A percentile compares a stretch with the other conserved stretches of the same genome.
Evolutionary conservation across 805 yeast species (phyloP).

Genomic region (Zygotorulaspora danielsina): DNA sequence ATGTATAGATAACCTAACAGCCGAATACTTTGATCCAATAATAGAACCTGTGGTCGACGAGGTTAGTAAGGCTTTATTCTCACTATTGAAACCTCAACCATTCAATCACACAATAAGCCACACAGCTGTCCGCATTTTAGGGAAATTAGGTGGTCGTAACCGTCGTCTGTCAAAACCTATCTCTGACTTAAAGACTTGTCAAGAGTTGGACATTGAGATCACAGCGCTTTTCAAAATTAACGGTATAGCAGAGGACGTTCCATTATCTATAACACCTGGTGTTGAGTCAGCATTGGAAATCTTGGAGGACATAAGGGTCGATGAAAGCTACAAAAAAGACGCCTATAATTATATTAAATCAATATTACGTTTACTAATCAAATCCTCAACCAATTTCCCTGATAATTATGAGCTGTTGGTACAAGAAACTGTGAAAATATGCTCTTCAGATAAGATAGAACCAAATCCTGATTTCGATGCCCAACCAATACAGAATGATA

Average conservation of each 20-base stretch:
- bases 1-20: constrained; percentile 93
- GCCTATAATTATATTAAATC: constrained; percentile 71
- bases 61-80: constrained; percentile 90
- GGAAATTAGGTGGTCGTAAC: constrained; percentile 95
- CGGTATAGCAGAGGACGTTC: constrained; percentile 58
- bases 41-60: constrained; percentile 94
- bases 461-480: constrained; percentile 37
- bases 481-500: constrained; percentile 44
- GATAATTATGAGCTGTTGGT: constrained; percentile 42
- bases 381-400: constrained; percentile 39
- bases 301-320: constrained; percentile 56
- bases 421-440: constrained; percentile 45
- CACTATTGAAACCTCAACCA: constrained; percentile 85
- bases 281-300: constrained; percentile 71
- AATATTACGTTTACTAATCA: constrained; percentile 62
- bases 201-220: constrained; percentile 60
- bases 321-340: constrained; percentile 64
- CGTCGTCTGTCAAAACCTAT: constrained; percentile 80
- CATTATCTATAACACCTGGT: constrained; percentile 80
- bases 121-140: constrained; percentile 86
- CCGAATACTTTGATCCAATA: constrained; percentile 95
- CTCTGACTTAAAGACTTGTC: constrained; percentile 52
- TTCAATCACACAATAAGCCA: constrained; percentile 94
- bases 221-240: constrained; percentile 65
- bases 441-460: constrained; percentile 29